Evolutionary conservation across 352 stramenopile species (phyloP).

Genomic region (Pythium pyrilobum): DNA sequence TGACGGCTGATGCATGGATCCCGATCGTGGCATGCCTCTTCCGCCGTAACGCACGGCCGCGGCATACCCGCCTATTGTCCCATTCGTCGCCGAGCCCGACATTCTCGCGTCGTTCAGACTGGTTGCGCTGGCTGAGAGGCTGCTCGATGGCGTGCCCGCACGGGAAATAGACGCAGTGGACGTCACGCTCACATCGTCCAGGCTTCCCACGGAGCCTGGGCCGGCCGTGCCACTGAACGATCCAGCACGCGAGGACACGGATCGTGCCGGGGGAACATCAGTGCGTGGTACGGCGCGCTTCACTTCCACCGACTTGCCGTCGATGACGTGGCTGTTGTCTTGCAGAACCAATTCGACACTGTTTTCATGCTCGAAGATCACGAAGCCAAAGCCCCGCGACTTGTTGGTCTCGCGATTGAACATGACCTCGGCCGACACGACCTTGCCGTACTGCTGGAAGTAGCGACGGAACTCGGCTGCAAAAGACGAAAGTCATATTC

Average conservation of each 20-base stretch:
- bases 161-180: slow-evolving; percentile 45
- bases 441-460: slow-evolving; percentile 91
- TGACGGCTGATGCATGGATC: slow-evolving; percentile 26
- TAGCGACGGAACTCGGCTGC: slow-evolving; percentile 89
- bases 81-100: slow-evolving; percentile 27
- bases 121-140: slow-evolving; percentile 29
- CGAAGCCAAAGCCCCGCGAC: slow-evolving; percentile 91
- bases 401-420: slow-evolving; percentile 95
- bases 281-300: slow-evolving; percentile 83
- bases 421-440: slow-evolving; percentile 93
- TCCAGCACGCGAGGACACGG: slow-evolving; percentile 61
- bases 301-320: slow-evolving; percentile 89
- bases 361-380: slow-evolving; percentile 89
- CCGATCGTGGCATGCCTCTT: slow-evolving; percentile 30
- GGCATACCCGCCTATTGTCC: slow-evolving; percentile 66
- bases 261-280: slow-evolving; percentile 68
- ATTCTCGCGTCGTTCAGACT: slow-evolving; percentile 16
- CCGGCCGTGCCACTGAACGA: slow-evolving; percentile 79
- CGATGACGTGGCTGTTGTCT: slow-evolving; percentile 87
- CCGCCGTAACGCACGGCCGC: slow-evolving; percentile 72
- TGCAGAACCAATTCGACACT: slow-evolving; percentile 86
- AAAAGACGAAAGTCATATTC: not conserved
- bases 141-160: slow-evolving; percentile 55
- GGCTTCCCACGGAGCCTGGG: slow-evolving; percentile 60
- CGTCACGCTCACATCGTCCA: slow-evolving; percentile 60